These are phyloP conservation scores for Amylocarpus encephaloides DNA, from an alignment of 2,329 filamentous ascomycete genomes.

Conservation along the genomic window DNA sequence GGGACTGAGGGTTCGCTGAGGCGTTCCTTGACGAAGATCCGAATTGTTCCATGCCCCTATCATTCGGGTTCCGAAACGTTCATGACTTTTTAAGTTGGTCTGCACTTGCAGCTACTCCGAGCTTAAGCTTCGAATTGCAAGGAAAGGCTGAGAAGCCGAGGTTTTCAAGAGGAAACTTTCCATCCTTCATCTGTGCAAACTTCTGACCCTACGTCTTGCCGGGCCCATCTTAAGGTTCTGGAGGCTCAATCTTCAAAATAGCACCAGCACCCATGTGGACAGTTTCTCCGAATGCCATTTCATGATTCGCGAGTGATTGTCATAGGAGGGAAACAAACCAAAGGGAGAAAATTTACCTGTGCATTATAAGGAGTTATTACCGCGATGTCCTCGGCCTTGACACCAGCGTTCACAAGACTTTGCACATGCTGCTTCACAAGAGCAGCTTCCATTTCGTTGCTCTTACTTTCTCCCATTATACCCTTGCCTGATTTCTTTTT, in stretches of 20 bases:
- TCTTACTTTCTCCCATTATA: constrained; percentile 68
- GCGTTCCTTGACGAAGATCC: too few species aligned
- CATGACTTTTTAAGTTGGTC: neutral
- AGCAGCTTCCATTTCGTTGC: constrained; percentile 83
- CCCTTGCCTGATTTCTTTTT: constrained; percentile 43
- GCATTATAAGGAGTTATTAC: constrained; percentile 96
- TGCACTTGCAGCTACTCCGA: too few species aligned
- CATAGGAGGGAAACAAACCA: neutral
- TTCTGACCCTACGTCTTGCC: too few species aligned
- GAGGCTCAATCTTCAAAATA: too few species aligned
- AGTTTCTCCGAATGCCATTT: neutral
- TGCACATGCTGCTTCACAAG: constrained; percentile 74
- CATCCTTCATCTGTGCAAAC: too few species aligned
- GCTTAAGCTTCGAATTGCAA: too few species aligned
- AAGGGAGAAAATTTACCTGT: constrained; percentile 49
- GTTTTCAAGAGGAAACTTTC: too few species aligned
- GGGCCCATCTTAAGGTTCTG: too few species aligned
- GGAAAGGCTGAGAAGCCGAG: too few species aligned
- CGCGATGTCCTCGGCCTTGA: constrained; percentile 79
- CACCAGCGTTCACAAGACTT: constrained; percentile 69
- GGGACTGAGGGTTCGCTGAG: too few species aligned
- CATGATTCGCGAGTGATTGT: neutral
- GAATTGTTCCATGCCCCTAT: neutral
- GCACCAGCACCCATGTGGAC: neutral
- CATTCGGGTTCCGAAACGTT: neutral